Conservation (phyloP, 1,284 basidiomycete genomes). For the Tylopilus orsonianus region DNA sequence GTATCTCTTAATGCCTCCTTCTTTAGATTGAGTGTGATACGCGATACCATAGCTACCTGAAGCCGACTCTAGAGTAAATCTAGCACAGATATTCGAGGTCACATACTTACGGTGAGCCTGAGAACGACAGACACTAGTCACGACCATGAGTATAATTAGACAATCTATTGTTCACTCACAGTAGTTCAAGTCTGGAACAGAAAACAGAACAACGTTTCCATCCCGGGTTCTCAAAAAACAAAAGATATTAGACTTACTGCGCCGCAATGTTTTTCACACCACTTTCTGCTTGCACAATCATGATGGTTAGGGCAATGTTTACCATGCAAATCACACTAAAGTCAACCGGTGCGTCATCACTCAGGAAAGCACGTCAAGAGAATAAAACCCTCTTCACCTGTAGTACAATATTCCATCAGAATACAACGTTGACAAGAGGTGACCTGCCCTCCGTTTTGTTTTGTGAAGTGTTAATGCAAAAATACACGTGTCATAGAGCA, state of each 20-base stretch:
- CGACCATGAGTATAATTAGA: neutral
- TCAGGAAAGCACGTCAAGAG: neutral
- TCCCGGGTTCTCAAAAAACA: neutral
- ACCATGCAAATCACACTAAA: constrained; percentile 44
- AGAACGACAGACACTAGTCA: constrained; percentile 1
- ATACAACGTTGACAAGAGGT: constrained; percentile 37
- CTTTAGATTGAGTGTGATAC: constrained; percentile 45
- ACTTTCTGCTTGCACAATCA: constrained; percentile 40
- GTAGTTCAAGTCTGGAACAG: constrained; percentile 39
- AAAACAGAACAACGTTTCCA: neutral
- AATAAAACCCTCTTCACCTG: constrained; percentile 29
- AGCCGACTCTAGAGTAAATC: neutral
- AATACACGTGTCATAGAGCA: constrained; percentile 45
- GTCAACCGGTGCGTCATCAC: neutral
- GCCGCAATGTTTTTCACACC: constrained; percentile 45
- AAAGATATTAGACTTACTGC: constrained; percentile 43
- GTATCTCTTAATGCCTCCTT: constrained; percentile 12
- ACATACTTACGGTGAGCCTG: constrained; percentile 38
- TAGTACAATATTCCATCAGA: constrained; percentile 48
- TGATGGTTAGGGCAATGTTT: constrained; percentile 45
- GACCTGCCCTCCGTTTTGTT: constrained; percentile 27
- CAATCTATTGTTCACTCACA: constrained; percentile 35
- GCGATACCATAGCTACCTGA: constrained; percentile 47
- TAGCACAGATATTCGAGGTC: neutral
- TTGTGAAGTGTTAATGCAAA: constrained; percentile 39